Evolutionary conservation across 2,329 filamentous ascomycete genomes (phyloP).

Genomic region (Colletotrichum echinochloae): DNA sequence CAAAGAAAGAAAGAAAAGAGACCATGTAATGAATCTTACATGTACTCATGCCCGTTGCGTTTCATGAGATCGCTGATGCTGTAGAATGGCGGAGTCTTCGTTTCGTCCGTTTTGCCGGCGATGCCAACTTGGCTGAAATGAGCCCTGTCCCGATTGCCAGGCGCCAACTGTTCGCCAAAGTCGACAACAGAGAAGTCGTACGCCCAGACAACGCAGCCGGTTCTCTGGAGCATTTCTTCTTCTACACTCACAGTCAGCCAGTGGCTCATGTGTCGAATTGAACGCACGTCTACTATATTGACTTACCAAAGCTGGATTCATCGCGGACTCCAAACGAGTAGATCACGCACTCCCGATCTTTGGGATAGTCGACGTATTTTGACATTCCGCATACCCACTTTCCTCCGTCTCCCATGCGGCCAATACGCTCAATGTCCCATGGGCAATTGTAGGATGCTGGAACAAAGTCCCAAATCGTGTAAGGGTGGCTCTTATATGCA

Average conservation of each 20-base stretch:
- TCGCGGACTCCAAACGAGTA: slow-evolving; percentile 53
- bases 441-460: slow-evolving; percentile 54
- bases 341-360: slow-evolving; percentile 46
- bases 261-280: too few species aligned
- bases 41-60: slow-evolving; percentile 51
- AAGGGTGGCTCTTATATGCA: slow-evolving; percentile 18
- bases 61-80: slow-evolving; percentile 52
- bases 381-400: slow-evolving; percentile 57
- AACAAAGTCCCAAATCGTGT: slow-evolving; percentile 54
- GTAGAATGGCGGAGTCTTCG: slow-evolving; percentile 46
- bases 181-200: slow-evolving; percentile 52
- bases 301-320: slow-evolving; percentile 49
- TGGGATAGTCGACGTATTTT: slow-evolving; percentile 45
- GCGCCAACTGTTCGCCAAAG: slow-evolving; percentile 47
- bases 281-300: too few species aligned
- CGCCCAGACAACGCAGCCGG: slow-evolving; percentile 51
- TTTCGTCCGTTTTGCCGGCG: slow-evolving; percentile 44
- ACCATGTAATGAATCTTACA: slow-evolving; percentile 35
- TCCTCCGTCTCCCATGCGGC: slow-evolving; percentile 53
- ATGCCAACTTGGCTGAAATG: slow-evolving; percentile 51
- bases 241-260: slow-evolving; percentile 41
- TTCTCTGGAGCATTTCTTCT: slow-evolving; percentile 51
- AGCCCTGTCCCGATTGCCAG: slow-evolving; percentile 42
- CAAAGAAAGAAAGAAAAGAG: too few species aligned
- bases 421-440: slow-evolving; percentile 53